Evolutionary conservation across 345 rosid species (phyloP).

Genomic region (Bretschneidera sinensis): DNA sequence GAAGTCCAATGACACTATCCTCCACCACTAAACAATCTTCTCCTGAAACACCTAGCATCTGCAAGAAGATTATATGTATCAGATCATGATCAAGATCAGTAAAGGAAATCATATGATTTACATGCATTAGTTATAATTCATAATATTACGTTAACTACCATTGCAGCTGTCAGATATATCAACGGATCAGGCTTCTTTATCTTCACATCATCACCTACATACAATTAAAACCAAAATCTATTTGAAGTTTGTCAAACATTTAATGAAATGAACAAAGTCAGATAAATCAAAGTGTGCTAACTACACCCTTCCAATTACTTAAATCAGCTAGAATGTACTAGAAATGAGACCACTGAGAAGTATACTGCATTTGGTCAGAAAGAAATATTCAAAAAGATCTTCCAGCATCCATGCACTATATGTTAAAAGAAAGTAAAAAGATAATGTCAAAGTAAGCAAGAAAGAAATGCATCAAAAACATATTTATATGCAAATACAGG

Average conservation of each 20-base stretch:
- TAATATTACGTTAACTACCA: constrained; percentile 31
- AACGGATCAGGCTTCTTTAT: constrained; percentile 93
- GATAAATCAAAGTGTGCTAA: background rate
- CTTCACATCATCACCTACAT: constrained; percentile 90
- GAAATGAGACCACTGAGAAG: background rate
- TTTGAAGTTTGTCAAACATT: background rate
- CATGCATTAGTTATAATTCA: background rate
- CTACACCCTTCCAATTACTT: constrained; percentile 1
- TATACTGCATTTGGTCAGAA: background rate
- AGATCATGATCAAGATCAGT: background rate
- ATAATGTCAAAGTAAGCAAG: background rate
- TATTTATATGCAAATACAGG: background rate
- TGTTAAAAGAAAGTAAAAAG: background rate
- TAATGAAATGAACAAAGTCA: background rate
- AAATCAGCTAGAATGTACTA: background rate
- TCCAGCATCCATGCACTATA: background rate
- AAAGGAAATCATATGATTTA: background rate
- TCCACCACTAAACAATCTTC: constrained; percentile 85
- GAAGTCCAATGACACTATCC: constrained; percentile 92
- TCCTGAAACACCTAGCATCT: constrained; percentile 70
- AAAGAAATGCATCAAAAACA: constrained; percentile 7
- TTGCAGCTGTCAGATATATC: constrained; percentile 71
- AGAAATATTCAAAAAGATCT: background rate
- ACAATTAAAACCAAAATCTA: background rate
- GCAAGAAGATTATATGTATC: constrained; percentile 22